Evolutionary conservation across 495 filamentous ascomycete species (phyloP).

Genomic region (Aspergillus steynii): DNA sequence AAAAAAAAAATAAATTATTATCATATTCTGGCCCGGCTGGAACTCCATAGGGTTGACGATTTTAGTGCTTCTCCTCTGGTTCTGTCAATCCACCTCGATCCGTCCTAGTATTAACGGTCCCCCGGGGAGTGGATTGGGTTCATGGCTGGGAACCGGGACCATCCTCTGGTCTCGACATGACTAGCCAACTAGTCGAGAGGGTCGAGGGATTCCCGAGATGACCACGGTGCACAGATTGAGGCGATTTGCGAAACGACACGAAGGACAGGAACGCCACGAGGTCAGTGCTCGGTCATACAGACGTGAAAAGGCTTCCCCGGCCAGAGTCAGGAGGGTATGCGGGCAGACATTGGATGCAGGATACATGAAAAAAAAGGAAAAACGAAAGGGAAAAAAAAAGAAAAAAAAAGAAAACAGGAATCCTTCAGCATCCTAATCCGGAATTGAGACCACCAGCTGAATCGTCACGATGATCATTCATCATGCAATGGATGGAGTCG

Average conservation of each 20-base stretch:
- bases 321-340: too few relatives aligned
- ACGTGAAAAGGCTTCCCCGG: not conserved
- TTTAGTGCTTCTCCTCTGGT: conserved; percentile 13
- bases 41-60: not conserved
- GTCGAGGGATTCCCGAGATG: not conserved
- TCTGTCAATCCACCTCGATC: conserved; percentile 8
- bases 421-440: too few relatives aligned
- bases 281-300: conserved; percentile 5
- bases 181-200: not conserved
- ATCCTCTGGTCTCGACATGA: not conserved
- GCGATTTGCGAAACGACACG: not conserved
- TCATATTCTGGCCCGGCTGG: not conserved
- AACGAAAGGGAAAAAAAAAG: too few relatives aligned
- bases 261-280: conserved; percentile 3
- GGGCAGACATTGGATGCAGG: too few relatives aligned
- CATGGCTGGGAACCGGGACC: not conserved
- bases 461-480: not conserved
- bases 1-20: conserved; percentile 3
- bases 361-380: too few relatives aligned
- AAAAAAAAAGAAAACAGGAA: too few relatives aligned
- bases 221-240: not conserved
- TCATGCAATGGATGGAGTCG: not conserved
- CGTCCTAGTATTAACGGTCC: conserved; percentile 10
- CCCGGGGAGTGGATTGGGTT: not conserved
- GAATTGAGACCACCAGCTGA: not conserved